Percentiles rank a stretch among this genome's conserved stretches.
Conservation (phyloP, 768 basidiomycete species). For the Rhizopogon salebrosus region DNA sequence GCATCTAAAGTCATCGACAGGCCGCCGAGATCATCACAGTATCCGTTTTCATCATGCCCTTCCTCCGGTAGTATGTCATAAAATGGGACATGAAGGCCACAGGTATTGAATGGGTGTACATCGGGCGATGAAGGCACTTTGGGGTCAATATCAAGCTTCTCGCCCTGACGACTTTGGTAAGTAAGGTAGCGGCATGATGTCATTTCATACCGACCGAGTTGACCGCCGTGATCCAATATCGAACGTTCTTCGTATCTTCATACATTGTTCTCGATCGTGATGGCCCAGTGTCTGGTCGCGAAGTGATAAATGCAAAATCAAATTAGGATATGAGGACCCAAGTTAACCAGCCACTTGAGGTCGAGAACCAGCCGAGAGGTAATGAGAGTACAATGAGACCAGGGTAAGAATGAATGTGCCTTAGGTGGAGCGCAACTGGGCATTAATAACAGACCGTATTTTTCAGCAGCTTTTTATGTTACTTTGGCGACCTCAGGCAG, state of each 20-base stretch:
- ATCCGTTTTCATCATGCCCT: background rate
- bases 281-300: background rate
- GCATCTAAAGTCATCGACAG: background rate
- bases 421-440: conserved; percentile 25
- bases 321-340: conserved; percentile 8
- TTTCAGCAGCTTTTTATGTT: conserved; percentile 16
- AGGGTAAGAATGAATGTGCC: conserved; percentile 4
- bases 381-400: conserved; percentile 10
- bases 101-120: conserved; percentile 16
- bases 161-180: conserved; percentile 8
- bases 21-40: background rate
- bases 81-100: background rate
- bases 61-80: background rate
- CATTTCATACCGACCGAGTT: conserved; percentile 13
- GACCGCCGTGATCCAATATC: conserved; percentile 23
- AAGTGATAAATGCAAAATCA: conserved; percentile 9
- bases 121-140: background rate
- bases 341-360: conserved; percentile 24
- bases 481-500: too few species aligned
- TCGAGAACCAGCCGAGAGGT: conserved; percentile 8
- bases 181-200: background rate
- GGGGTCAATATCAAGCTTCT: conserved; percentile 4
- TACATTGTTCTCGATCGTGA: conserved; percentile 20
- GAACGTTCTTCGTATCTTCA: conserved; percentile 15
- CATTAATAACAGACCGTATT: background rate